Evolutionary conservation across 2,329 filamentous ascomycete genomes (phyloP), one percentile per base, ranked within the genome.

Genomic region (Colletotrichum neosansevieriae): DNA sequence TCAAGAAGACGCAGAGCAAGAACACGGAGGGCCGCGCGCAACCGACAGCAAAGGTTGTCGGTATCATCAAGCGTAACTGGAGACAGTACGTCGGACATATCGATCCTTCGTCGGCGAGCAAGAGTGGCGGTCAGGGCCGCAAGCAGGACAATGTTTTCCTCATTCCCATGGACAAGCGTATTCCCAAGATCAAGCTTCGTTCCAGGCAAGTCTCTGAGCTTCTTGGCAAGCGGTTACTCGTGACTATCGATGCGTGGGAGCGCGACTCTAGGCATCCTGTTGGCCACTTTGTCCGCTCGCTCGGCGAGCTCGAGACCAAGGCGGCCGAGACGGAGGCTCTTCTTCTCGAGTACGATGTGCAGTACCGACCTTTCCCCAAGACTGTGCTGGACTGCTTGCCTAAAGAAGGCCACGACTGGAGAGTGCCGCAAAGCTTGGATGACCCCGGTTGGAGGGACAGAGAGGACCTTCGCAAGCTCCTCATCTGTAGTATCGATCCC

Each of bases 401-500:
- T 9, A 84, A 88, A 34, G 94, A 98, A 80, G 96, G 96, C 1
- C 95, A 98, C 75, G 91, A 93, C 77, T 99, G 96, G 96, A 93
- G 86, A 76, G 95, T 99, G 2, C 96, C 96, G 0, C 82, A 85
- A n/a, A 92, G 87, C 76, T 87, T 84, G 62, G 91, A 93, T 2
- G 91, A 98, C 76, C 90, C 92, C 19, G 94, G 94, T 13, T 99
- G 96, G 96, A 90, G 86, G 73, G 92, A 92, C 72, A 87, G 96
- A 71, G 87, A 90, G 75, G 96, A 99, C 82, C 86, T 98, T 45
- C 88, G 96, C 73, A 89, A 91, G 72, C 88, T 98, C 12, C 85
- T 97, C 49, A 93, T 99, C 71, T 99, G 96, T 86, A 98, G 95
- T 81, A 99, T 99, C 75, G 96, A 99, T 77, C 96, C 96, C 56